A percentile compares a stretch with the other conserved stretches of the same genome.
Conservation (phyloP, 2,329 filamentous ascomycete genomes). For the Colletotrichum lini region DNA sequence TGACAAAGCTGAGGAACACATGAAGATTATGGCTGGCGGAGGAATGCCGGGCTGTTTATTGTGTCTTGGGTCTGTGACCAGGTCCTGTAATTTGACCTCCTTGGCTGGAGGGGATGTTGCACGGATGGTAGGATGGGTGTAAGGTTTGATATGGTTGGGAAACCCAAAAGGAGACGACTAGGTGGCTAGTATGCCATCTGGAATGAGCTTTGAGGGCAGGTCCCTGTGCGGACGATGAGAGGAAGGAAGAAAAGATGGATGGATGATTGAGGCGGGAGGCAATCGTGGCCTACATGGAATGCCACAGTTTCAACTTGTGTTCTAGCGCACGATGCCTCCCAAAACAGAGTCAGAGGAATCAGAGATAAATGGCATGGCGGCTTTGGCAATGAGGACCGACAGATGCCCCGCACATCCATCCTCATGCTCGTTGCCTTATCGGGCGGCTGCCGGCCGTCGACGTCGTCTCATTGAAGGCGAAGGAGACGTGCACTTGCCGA, state of each 20-base stretch:
- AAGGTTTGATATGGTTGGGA: background rate
- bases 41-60: slow-evolving; percentile 8
- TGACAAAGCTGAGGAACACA: background rate
- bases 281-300: slow-evolving; percentile 15
- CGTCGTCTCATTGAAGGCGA: background rate
- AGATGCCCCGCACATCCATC: background rate
- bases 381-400: background rate
- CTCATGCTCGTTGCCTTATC: background rate
- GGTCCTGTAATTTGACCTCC: slow-evolving; percentile 17
- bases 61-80: background rate
- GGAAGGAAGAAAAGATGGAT: background rate
- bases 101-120: background rate
- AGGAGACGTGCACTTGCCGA: slow-evolving; percentile 11
- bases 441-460: background rate
- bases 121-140: background rate
- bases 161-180: slow-evolving; percentile 7
- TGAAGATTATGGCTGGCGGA: background rate
- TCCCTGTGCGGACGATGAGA: background rate
- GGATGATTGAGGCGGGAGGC: slow-evolving; percentile 1
- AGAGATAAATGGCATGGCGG: background rate
- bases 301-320: slow-evolving; percentile 33
- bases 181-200: background rate
- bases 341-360: background rate
- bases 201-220: background rate
- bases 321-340: slow-evolving; percentile 16